phyloP scores from a whole-genome alignment of 169 alveolate genomes.

The Eimeria praecox region DNA sequence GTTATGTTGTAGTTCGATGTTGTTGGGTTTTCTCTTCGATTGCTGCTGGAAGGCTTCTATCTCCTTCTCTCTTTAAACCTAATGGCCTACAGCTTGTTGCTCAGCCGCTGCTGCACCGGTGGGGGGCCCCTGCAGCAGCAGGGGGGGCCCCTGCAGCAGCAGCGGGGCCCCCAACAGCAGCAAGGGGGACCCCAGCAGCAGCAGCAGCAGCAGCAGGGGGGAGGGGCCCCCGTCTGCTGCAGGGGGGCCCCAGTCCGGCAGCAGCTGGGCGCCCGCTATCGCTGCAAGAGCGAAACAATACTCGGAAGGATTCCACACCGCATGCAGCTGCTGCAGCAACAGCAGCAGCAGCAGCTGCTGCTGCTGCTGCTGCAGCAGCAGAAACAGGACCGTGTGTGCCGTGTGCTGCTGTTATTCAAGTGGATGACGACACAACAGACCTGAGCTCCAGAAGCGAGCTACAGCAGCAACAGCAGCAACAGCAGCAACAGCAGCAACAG shows the following conservation, averaged over 20 bases:
- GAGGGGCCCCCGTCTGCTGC: not conserved
- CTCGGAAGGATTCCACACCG: not conserved
- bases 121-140: conserved; percentile 30
- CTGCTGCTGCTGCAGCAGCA: conserved; percentile 3
- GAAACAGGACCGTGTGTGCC: not conserved
- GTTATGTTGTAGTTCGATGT: conserved; percentile 66
- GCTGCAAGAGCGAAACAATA: not conserved
- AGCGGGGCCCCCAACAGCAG: not conserved
- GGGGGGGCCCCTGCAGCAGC: conserved; percentile 8
- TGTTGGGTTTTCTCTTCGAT: conserved; percentile 68
- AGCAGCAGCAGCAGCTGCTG: conserved; percentile 17
- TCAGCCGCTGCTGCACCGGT: conserved; percentile 55
- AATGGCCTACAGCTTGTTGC: not conserved
- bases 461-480: conserved; percentile 21
- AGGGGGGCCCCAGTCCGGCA: not conserved
- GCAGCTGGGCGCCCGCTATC: not conserved
- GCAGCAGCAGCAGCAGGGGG: conserved; percentile 58
- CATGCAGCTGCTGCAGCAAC: conserved; percentile 38
- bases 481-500: not conserved
- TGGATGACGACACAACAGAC: not conserved
- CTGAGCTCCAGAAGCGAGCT: not conserved
- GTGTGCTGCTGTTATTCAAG: not conserved
- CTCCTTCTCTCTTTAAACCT: conserved; percentile 38
- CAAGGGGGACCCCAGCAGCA: not conserved
- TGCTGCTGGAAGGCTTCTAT: conserved; percentile 9